Base-by-base conservation (phyloP, 345 rosid species). In the Punica granatum region DNA sequence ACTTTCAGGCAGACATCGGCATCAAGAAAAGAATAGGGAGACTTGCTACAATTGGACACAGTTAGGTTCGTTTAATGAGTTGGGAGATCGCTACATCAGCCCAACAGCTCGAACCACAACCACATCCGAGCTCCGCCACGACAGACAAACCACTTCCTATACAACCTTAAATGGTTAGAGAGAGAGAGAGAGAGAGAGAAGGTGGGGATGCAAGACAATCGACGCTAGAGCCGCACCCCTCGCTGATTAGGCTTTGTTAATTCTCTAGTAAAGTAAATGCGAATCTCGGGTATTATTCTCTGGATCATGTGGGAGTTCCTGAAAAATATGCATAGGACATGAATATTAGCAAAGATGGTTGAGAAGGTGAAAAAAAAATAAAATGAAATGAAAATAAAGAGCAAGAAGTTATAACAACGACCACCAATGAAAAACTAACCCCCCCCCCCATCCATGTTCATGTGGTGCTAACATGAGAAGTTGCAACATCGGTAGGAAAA, bases 281-380 rank as follows among this genome's bases (percentile, higher is more conserved):
- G 56, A 16, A 69, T 69, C 72, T 69, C 72, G 11, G 72, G 72
- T 25, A 61, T 69, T 69, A 69, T 69, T 54, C 72, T 65, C 72
- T 60, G 60, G 53, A 69, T 69, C 59, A 69, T 51, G 60, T 43
- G 66, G 30, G 72, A 44, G 59, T 69, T 60, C 83, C 83, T 80
- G 83, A 75, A 71, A 66, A 30, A 6, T 44, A 25, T 15, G 26
- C 7, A 43, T 16, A 26, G 65, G 21, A 35, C 26, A 58, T 21
- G n/a, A 1, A 46, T 34, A 49, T 67, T 51, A n/a, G 34, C 25
- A 14, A 33, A 64, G 32, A 56, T 12, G 34, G 33, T 30, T 4
- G 15, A 56, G 33, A 15, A 56, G 61, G 33, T 26, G 34, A 30
- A 11, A 4, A 43, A 3, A 18, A n/a, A n/a, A n/a, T n/a, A 43